A percentile compares a stretch with the other conserved stretches of the same genome.
Evolutionary conservation across 2,329 filamentous ascomycete genomes (phyloP).

Genomic region (Xylaria sp.): DNA sequence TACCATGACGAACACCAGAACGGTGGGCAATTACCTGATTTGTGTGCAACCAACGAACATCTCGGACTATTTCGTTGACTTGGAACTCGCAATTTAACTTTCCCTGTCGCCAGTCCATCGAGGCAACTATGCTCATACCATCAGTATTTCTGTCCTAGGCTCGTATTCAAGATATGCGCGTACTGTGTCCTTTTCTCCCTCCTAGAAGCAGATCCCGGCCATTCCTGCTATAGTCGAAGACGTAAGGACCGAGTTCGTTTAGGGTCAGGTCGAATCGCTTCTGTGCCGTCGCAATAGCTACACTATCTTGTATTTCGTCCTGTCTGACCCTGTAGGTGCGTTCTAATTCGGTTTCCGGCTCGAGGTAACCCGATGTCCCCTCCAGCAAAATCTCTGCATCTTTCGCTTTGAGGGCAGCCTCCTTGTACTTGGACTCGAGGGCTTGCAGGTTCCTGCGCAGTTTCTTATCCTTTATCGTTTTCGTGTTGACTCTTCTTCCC

Average conservation of each 20-base stretch:
- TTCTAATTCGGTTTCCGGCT: conserved; percentile 88
- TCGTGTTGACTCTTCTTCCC: conserved; percentile 77
- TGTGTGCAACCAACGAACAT: conserved; percentile 92
- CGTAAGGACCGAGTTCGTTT: conserved; percentile 84
- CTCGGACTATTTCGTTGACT: conserved; percentile 87
- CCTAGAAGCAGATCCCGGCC: conserved; percentile 86
- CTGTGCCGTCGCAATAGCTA: conserved; percentile 85
- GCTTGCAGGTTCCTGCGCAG: conserved; percentile 80
- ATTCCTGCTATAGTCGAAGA: conserved; percentile 88
- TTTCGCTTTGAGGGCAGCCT: conserved; percentile 84
- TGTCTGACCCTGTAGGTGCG: conserved; percentile 92
- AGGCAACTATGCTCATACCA: conserved; percentile 68
- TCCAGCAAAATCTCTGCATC: conserved; percentile 96
- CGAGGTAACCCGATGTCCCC: conserved; percentile 84
- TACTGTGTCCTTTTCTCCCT: conserved; percentile 84
- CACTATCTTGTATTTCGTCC: conserved; percentile 79
- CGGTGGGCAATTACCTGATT: conserved; percentile 50
- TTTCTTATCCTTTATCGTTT: conserved; percentile 87
- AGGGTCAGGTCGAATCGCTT: conserved; percentile 92
- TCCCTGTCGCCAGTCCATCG: conserved; percentile 94
- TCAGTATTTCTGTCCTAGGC: conserved; percentile 19
- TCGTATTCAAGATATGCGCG: not conserved
- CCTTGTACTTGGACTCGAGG: conserved; percentile 84
- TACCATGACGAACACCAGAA: not conserved
- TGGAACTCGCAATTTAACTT: conserved; percentile 93